These are phyloP conservation scores for Colletotrichum musae DNA, from an alignment of 2,329 filamentous ascomycete species.

Conservation along the genomic window DNA sequence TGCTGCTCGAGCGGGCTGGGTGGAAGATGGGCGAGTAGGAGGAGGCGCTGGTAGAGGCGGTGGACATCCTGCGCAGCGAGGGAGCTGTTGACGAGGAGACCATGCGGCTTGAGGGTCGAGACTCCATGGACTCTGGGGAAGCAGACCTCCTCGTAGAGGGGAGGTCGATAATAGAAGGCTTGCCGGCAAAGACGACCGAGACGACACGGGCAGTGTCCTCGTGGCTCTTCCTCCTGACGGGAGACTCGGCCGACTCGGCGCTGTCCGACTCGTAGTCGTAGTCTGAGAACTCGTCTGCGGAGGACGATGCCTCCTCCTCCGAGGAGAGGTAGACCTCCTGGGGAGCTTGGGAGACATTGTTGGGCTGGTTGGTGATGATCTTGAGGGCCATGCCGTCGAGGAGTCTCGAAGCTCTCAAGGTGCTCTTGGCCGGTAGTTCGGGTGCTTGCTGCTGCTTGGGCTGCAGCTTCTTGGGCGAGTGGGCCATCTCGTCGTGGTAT, in stretches of 20 bases:
- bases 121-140: conserved; percentile 57
- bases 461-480: conserved; percentile 40
- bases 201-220: conserved; percentile 72
- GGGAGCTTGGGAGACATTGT: conserved; percentile 57
- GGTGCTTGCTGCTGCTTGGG: conserved; percentile 51
- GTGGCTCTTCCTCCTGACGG: conserved; percentile 57
- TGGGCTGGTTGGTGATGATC: conserved; percentile 47
- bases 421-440: conserved; percentile 65
- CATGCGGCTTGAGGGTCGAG: conserved; percentile 44
- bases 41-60: conserved; percentile 52
- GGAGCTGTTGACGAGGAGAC: conserved; percentile 48
- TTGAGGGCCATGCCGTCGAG: conserved; percentile 55
- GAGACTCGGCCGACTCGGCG: conserved; percentile 49
- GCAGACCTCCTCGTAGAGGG: conserved; percentile 54
- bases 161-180: conserved; percentile 71
- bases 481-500: conserved; percentile 42
- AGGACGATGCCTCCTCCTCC: conserved; percentile 76
- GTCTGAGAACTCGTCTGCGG: conserved; percentile 72
- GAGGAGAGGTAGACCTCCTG: conserved; percentile 76
- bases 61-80: conserved; percentile 49
- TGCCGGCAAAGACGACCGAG: conserved; percentile 72
- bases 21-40: conserved; percentile 51
- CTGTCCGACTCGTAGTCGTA: conserved; percentile 61
- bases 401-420: conserved; percentile 63
- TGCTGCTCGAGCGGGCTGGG: conserved; percentile 61